Evolutionary conservation across 257 asterid species (phyloP), one percentile per base, ranked within the genome.

Genomic region (Fraxinus americana): DNA sequence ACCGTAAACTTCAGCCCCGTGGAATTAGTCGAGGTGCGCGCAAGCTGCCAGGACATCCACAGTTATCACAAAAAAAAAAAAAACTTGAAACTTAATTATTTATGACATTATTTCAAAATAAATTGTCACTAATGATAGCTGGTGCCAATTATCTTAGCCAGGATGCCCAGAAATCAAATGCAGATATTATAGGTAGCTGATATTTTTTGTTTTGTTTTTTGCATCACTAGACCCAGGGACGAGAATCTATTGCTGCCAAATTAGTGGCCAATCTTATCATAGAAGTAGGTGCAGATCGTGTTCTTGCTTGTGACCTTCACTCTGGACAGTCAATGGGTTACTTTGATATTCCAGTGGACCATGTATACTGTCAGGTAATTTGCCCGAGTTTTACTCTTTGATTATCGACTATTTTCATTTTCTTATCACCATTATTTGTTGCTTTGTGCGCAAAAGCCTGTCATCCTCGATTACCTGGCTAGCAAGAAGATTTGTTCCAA

Each of bases 251-350:
- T 81, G 97, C 94, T 19, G 98, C 97, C 80, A 93, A 91, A 86
- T 78, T 93, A 85, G 96, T 93, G 39, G 92, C 98, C 50, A 93
- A 93, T 83, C 90, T 91, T 71, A 91, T 93, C 67, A 93, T 96
- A 25, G 94, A 90, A 85, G 84, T 97, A 78, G 98, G 98, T 61
- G 98, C 97, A 21, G 93, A 93, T 85, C 94, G 98, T 61, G 94
- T 93, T 84, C 91, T 93, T 80, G 94, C 98, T 72, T 93, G 97
- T 88, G 98, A 93, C 85, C 92, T 93, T 75, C 98, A 93, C 84
- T 93, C 98, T 66, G 98, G 98, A 65, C 98, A 91, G 82, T 90
- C 98, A 81, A 90, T 93, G 94, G 98, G 98, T 78, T 91, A 91
- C 86, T 93, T 93, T 41, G 98, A 93, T 84, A 93, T 93, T 82